Evolutionary conservation across 371 early-diverging fungal species (phyloP), one percentile per base, ranked within the genome.

Genomic region (Chytridium lagenaria): DNA sequence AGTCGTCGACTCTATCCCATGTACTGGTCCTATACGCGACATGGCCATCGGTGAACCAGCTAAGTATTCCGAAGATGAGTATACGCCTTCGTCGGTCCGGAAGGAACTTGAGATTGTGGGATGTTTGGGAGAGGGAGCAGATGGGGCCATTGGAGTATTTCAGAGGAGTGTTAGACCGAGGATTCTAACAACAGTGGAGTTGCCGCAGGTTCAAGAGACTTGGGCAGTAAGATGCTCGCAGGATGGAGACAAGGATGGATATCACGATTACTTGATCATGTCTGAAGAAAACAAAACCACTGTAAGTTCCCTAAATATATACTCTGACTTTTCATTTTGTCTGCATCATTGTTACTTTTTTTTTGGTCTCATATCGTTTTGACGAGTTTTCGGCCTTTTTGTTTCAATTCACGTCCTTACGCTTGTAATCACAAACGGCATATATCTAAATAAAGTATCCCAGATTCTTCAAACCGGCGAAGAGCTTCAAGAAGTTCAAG

Each of bases 391-490:
- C 30, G 7, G 0, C 40, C 65, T 52, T 10, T 44, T 55, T 51
- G 10, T 66, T 37, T 52, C 38, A 22, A 34, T 22, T 39, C 52
- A 28, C 33, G 26, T 31, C 15, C 3, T 38, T 38, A 22, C 16
- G 23, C 2, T 23, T 44, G 44, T 44, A 12, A 12, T 26, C 26
- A 26, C 10, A 15, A 55, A 10, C 10, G 57, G 30, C 30, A 55
- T 55, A 12, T n/a, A n/a, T n/a, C n/a, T n/a, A n/a, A n/a, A n/a
- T n/a, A n/a, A n/a, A n/a, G n/a, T n/a, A n/a, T n/a, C 15, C 0
- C 67, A 90, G 87, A 90, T 95, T 1, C 83, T 96, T 37, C 82
- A 87, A 10, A 89, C 93, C 1, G 95, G 94, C 52, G 92, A 93
- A 36, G 97, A 96, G 68, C 81, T 97, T 15, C 86, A 87, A 49